Percentiles rank a stretch among this genome's conserved stretches.
Conservation (phyloP, 2,329 filamentous ascomycete species). For the Talaromyces funiculosus region DNA sequence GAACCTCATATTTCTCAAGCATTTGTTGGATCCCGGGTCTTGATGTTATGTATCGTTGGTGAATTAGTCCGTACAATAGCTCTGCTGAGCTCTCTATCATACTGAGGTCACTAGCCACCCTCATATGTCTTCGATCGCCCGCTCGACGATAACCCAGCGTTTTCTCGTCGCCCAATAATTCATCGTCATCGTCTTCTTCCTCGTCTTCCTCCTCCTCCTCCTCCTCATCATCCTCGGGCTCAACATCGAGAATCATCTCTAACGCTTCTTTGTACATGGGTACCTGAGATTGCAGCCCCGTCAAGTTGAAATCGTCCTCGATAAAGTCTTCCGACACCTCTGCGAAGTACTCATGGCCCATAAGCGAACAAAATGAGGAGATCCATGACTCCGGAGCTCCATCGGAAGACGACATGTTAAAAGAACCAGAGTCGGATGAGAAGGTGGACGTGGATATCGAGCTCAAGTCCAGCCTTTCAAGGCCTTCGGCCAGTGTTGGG, state of each 20-base stretch:
- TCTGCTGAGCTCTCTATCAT: constrained; percentile 98
- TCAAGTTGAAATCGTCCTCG: constrained; percentile 99
- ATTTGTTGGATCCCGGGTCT: constrained; percentile 96
- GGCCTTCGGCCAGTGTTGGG: constrained; percentile 44
- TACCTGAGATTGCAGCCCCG: constrained; percentile 88
- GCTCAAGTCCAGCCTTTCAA: constrained; percentile 44
- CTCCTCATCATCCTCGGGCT: constrained; percentile 78
- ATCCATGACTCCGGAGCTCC: constrained; percentile 84
- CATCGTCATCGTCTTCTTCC: constrained; percentile 62
- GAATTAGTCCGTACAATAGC: constrained; percentile 94
- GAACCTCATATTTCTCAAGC: constrained; percentile 97
- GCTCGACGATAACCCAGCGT: constrained; percentile 43
- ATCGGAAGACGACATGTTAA: constrained; percentile 42
- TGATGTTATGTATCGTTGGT: constrained; percentile 97
- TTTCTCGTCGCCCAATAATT: constrained; percentile 53
- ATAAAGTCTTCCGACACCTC: constrained; percentile 99
- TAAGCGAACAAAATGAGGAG: constrained; percentile 87
- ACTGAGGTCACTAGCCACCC: constrained; percentile 86
- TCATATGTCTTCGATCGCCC: constrained; percentile 69
- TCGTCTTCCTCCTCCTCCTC: constrained; percentile 64
- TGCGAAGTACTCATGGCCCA: constrained; percentile 98
- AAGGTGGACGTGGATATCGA: constrained; percentile 41
- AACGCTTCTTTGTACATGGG: constrained; percentile 98
- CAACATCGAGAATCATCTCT: constrained; percentile 98
- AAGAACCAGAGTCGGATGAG: constrained; percentile 34